Base-by-base conservation (phyloP, 2,329 filamentous ascomycete species). In the Conoideocrella luteorostrata region DNA sequence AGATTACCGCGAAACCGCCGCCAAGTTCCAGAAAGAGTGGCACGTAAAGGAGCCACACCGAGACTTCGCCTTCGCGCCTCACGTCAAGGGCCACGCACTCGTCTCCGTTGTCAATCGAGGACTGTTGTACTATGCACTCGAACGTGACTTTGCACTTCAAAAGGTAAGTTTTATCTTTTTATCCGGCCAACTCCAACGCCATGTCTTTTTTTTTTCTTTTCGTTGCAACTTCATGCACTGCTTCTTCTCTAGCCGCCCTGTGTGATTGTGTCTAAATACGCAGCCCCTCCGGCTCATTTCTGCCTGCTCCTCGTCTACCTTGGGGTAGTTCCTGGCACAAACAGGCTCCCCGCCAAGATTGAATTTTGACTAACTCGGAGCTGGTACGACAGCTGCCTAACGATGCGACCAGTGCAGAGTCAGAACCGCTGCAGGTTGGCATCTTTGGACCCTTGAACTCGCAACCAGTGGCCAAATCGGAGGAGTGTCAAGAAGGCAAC, bases 11-110 rank as follows among this genome's bases (percentile, higher is more conserved):
- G 80, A 83, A 62, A 81, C 80, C 34, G 80, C 80, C 43, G 74
- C 77, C 65, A 81, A 80, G 60, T 77, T 84, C 53, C 78, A 82
- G 57, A 82, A 82, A 60, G 79, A 84, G 67, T 84, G 80, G 80
- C 74, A 79, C 63, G 67, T 80, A 51, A 68, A 72, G 56, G 70
- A 77, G 62, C 80, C 80, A 54, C 77, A 82, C 60, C 72, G 73
- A 56, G 69, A 80, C 48, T 76, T 84, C 50, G 69, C 74, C 48
- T 84, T 83, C 63, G 80, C 80, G 59, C 75, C 72, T 56, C 73
- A 82, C 64, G 78, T 84, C 62, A 74, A 80, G 62, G 75, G 72
- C 54, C 78, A 82, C 65, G 78, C 79, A 53, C 68, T 84, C 57
- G 77, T 84, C 46, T 73, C 72, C 47, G 68, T 81, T 50, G 64